Percentiles rank a stretch among this genome's conserved stretches.
phyloP scores from a whole-genome alignment of 1,284 basidiomycete species.

The Cerioporus squamosus region DNA sequence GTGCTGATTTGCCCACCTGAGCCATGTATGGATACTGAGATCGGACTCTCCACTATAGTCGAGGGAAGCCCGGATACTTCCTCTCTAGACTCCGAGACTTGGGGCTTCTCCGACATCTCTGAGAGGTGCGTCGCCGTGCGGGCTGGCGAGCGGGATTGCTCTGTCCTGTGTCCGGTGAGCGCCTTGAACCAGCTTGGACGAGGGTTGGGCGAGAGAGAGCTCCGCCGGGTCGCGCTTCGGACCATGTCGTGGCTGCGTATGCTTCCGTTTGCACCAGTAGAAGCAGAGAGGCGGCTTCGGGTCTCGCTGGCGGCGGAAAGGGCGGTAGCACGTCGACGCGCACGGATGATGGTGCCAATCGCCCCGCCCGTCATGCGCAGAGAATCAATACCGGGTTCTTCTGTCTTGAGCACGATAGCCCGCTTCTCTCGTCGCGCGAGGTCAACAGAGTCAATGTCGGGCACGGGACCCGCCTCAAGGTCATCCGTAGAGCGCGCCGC shows the following conservation, averaged over 20 bases:
- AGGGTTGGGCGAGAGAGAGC: slow-evolving; percentile 12
- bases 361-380: slow-evolving; percentile 33
- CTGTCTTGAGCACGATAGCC: slow-evolving; percentile 31
- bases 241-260: slow-evolving; percentile 11
- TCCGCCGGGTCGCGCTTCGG: slow-evolving; percentile 7
- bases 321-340: slow-evolving; percentile 30
- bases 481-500: slow-evolving; percentile 17
- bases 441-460: slow-evolving; percentile 23
- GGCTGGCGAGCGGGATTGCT: slow-evolving; percentile 5
- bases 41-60: slow-evolving; percentile 13
- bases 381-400: slow-evolving; percentile 35
- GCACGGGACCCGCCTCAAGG: slow-evolving; percentile 13
- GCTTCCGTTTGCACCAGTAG: slow-evolving; percentile 8
- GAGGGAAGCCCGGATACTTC: slow-evolving; percentile 13
- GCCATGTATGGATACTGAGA: background rate
- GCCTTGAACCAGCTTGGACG: slow-evolving; percentile 19
- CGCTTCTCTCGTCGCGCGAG: slow-evolving; percentile 24
- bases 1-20: background rate
- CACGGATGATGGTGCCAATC: slow-evolving; percentile 33
- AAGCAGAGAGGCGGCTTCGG: slow-evolving; percentile 19
- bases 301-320: slow-evolving; percentile 27
- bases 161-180: slow-evolving; percentile 5
- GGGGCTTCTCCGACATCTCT: slow-evolving; percentile 14
- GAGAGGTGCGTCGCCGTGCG: background rate
- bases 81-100: background rate